Percentiles rank a stretch among this genome's conserved stretches.
Conservation (phyloP, 2,329 filamentous ascomycete species). For the Penicillium sp. region DNA sequence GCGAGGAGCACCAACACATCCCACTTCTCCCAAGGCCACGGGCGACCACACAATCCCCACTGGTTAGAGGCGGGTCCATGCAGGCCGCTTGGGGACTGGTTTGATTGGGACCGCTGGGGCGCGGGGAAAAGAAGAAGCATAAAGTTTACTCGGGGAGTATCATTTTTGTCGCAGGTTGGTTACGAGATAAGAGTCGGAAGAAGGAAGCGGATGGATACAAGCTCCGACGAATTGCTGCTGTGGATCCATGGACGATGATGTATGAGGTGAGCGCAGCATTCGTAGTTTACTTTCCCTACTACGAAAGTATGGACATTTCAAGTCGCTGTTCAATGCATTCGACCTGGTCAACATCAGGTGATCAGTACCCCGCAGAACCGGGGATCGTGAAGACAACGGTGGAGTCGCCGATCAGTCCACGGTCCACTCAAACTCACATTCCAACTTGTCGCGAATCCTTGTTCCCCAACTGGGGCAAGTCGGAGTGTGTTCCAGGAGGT, state of each 20-base stretch:
- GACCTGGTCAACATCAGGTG: no score
- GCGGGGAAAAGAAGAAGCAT: slow-evolving; percentile 10
- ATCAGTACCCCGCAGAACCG: no score
- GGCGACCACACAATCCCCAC: not conserved
- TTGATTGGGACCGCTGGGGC: slow-evolving; percentile 5
- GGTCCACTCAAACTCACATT: not conserved
- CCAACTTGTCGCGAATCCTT: no score
- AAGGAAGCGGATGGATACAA: not conserved
- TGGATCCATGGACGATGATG: no score
- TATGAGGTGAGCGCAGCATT: not conserved
- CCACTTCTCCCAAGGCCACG: not conserved
- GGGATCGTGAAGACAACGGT: not conserved
- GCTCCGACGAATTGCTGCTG: no score
- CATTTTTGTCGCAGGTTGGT: slow-evolving; percentile 4
- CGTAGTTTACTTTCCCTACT: no score
- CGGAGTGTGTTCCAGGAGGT: no score
- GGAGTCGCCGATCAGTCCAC: not conserved
- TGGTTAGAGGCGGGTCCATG: slow-evolving; percentile 10
- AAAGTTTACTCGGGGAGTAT: slow-evolving; percentile 22
- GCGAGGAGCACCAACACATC: no score
- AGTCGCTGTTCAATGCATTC: no score
- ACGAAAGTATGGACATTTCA: no score
- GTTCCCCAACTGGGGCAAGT: no score
- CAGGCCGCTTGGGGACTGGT: slow-evolving; percentile 1
- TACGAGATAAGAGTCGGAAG: slow-evolving; percentile 4